Evolutionary conservation across 75 land plant species (phyloP).

Genomic region (Adiantum capillusveneris): DNA sequence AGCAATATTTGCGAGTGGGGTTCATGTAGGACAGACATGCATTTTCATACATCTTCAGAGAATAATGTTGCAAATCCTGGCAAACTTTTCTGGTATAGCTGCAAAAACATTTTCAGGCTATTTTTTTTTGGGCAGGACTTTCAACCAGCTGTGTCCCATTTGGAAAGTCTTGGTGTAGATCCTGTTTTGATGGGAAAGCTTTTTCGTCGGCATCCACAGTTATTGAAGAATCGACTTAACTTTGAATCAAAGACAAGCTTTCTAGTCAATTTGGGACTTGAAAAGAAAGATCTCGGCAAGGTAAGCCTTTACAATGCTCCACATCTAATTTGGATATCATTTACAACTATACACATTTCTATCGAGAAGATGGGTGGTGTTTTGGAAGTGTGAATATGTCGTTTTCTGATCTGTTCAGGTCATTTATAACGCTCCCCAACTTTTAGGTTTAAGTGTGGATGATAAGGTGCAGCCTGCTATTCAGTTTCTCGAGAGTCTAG

Average conservation of each 20-base stretch:
- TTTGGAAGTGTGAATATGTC: too few relatives aligned
- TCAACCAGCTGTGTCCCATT: slow-evolving; percentile 23
- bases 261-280: slow-evolving; percentile 27
- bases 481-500: slow-evolving; percentile 24
- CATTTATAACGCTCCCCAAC: slow-evolving; percentile 40
- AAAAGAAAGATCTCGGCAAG: slow-evolving; percentile 31
- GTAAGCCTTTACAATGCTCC: slow-evolving; percentile 10
- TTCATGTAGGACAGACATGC: too few relatives aligned
- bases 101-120: too few relatives aligned
- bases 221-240: slow-evolving; percentile 29
- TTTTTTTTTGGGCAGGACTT: slow-evolving; percentile 18
- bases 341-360: too few relatives aligned
- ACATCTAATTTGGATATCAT: too few relatives aligned
- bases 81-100: too few relatives aligned
- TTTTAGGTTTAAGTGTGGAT: slow-evolving; percentile 23
- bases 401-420: slow-evolving; percentile 10
- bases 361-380: too few relatives aligned
- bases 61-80: too few relatives aligned
- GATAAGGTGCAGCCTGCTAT: slow-evolving; percentile 27
- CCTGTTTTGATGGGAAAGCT: slow-evolving; percentile 32
- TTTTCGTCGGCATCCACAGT: slow-evolving; percentile 30
- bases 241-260: slow-evolving; percentile 19
- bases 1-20: too few relatives aligned
- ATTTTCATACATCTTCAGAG: too few relatives aligned
- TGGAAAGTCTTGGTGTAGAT: slow-evolving; percentile 31